phyloP scores from a whole-genome alignment of 805 yeast species.

The Candida wancherniae region DNA sequence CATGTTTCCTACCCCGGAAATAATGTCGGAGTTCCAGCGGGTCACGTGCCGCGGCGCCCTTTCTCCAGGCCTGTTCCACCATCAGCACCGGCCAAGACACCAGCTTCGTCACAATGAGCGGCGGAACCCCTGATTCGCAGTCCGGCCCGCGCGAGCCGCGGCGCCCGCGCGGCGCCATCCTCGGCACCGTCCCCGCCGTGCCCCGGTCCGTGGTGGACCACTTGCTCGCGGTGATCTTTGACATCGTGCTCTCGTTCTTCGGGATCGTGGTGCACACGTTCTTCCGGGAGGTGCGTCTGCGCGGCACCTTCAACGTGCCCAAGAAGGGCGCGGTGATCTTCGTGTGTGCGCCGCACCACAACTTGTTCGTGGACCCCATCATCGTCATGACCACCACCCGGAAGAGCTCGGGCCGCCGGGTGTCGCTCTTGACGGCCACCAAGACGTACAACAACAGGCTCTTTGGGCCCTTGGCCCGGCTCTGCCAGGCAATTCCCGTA shows the following conservation, averaged over 20 bases:
- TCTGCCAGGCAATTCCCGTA: conserved; percentile 37
- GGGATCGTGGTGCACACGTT: conserved; percentile 34
- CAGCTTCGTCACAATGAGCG: too few species aligned
- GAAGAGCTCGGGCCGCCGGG: conserved; percentile 26
- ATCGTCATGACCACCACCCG: conserved; percentile 35
- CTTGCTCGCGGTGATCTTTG: conserved; percentile 17
- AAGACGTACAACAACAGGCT: conserved; percentile 28
- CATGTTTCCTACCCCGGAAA: too few species aligned
- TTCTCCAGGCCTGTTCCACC: too few species aligned
- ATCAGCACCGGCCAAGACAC: too few species aligned
- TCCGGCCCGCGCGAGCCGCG: too few species aligned
- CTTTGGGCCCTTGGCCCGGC: conserved; percentile 29
- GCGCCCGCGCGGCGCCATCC: too few species aligned
- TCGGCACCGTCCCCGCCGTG: too few species aligned
- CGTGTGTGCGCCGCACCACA: conserved; percentile 42
- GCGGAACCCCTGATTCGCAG: too few species aligned
- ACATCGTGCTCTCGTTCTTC: conserved; percentile 30
- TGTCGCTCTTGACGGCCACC: conserved; percentile 36
- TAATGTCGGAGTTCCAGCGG: too few species aligned
- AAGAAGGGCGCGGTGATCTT: conserved; percentile 33
- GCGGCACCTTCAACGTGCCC: conserved; percentile 39
- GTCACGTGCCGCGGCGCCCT: too few species aligned
- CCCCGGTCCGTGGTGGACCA: background rate
- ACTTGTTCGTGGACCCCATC: conserved; percentile 38
- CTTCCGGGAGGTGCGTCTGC: conserved; percentile 34